These are phyloP conservation scores for Scedosporium aurantiacum DNA, from an alignment of 2,329 filamentous ascomycete species.

Conservation along the genomic window DNA sequence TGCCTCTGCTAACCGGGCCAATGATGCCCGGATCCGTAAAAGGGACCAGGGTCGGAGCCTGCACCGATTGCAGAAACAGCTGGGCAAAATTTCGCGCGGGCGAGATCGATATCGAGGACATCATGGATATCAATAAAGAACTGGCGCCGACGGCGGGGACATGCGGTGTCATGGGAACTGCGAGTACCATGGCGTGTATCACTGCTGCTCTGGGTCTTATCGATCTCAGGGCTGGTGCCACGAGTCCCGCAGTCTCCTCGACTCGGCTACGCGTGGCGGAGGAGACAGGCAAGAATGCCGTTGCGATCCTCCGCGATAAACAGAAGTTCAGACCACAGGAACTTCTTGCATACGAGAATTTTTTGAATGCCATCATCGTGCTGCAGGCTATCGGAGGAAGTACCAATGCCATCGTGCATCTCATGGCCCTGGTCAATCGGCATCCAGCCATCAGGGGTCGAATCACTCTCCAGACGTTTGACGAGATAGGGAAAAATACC, in stretches of 20 bases:
- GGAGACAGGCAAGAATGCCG: constrained; percentile 58
- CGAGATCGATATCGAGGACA: constrained; percentile 59
- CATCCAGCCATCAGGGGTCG: constrained; percentile 50
- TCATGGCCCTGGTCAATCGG: constrained; percentile 74
- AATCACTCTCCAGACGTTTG: constrained; percentile 67
- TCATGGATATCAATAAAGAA: constrained; percentile 59
- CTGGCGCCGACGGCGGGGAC: constrained; percentile 66
- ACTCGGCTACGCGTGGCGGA: constrained; percentile 73
- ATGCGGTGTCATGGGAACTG: constrained; percentile 86
- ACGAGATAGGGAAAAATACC: constrained; percentile 65
- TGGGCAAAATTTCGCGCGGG: constrained; percentile 61
- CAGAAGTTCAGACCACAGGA: constrained; percentile 58
- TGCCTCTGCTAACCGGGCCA: constrained; percentile 59
- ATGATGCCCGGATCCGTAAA: constrained; percentile 64
- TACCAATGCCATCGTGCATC: constrained; percentile 75
- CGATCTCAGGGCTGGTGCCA: constrained; percentile 60
- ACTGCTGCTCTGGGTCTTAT: constrained; percentile 76
- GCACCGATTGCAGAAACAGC: constrained; percentile 63
- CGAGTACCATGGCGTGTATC: constrained; percentile 79
- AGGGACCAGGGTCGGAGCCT: constrained; percentile 57
- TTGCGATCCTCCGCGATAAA: constrained; percentile 52
- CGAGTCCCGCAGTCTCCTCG: constrained; percentile 67
- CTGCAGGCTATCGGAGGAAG: constrained; percentile 78
- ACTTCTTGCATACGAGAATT: constrained; percentile 62
- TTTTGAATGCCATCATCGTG: constrained; percentile 78